Conservation (phyloP, 1,139 yeast genomes). For the Suhomyces kunorum region DNA sequence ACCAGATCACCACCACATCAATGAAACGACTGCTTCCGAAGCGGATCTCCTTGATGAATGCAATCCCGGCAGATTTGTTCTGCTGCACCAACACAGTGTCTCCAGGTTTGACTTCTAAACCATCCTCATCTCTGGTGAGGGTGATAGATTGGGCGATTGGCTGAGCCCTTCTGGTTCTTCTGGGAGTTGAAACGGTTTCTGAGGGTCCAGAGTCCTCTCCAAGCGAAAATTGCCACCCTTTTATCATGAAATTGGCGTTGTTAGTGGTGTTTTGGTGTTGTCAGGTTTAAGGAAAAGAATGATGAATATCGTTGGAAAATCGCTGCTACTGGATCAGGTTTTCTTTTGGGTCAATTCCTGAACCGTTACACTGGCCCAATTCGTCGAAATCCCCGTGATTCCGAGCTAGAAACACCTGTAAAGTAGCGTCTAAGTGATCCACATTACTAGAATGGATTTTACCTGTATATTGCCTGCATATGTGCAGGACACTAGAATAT, state of each 20-base stretch:
- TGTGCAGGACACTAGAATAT: constrained; percentile 4
- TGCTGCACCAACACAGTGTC: constrained; percentile 36
- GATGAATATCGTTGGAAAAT: background rate
- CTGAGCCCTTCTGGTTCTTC: constrained; percentile 19
- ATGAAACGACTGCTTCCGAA: constrained; percentile 42
- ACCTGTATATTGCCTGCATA: background rate
- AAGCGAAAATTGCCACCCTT: constrained; percentile 36
- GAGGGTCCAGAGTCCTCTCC: constrained; percentile 19
- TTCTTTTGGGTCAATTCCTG: too few species aligned
- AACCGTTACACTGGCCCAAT: too few species aligned
- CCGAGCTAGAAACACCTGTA: background rate
- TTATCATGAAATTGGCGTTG: constrained; percentile 14
- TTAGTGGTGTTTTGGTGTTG: background rate
- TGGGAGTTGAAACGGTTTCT: constrained; percentile 3
- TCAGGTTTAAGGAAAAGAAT: background rate
- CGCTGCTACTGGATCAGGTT: background rate
- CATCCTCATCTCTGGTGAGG: constrained; percentile 35
- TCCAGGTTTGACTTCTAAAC: constrained; percentile 41
- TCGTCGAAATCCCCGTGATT: too few species aligned
- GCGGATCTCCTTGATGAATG: constrained; percentile 41
- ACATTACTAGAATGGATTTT: too few species aligned
- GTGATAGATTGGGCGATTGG: constrained; percentile 16
- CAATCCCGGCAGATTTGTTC: constrained; percentile 26
- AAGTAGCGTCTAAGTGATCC: too few species aligned
- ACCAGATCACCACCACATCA: constrained; percentile 42